Evolutionary conservation across 2,329 filamentous ascomycete genomes (phyloP).

Genomic region (Colletotrichum navitas): DNA sequence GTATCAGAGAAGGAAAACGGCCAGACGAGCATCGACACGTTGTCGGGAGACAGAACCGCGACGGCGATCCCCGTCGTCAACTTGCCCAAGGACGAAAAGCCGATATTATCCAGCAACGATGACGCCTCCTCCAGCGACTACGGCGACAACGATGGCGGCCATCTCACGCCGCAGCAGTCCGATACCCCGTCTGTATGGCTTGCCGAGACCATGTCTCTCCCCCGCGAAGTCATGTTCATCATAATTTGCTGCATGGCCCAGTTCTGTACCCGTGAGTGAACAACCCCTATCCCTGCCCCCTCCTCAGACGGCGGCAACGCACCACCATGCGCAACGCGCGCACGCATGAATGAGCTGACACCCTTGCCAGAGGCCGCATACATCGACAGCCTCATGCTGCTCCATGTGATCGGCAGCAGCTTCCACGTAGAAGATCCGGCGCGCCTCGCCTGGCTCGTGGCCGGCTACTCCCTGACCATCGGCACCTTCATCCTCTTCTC

Average conservation of each 20-base stretch:
- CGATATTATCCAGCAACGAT: neutral
- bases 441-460: slow-evolving; percentile 68
- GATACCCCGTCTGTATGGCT: slow-evolving; percentile 23
- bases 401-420: slow-evolving; percentile 32
- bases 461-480: slow-evolving; percentile 68
- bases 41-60: slow-evolving; percentile 25
- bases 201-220: slow-evolving; percentile 41
- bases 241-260: slow-evolving; percentile 57
- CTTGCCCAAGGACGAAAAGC: slow-evolving; percentile 17
- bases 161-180: slow-evolving; percentile 20
- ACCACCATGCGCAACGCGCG: neutral
- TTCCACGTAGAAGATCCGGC: slow-evolving; percentile 46
- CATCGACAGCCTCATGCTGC: slow-evolving; percentile 42
- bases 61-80: slow-evolving; percentile 32
- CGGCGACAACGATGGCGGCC: slow-evolving; percentile 17
- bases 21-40: slow-evolving; percentile 11
- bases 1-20: slow-evolving; percentile 13
- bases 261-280: slow-evolving; percentile 33
- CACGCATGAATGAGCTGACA: slow-evolving; percentile 25
- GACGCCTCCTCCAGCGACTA: neutral
- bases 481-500: slow-evolving; percentile 71
- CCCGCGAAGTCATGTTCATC: slow-evolving; percentile 55
- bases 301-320: slow-evolving; percentile 56
- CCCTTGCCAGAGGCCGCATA: slow-evolving; percentile 50
- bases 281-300: no score